Base-by-base conservation (phyloP, 1,284 basidiomycete species). In the Sporisorium reilianum region DNA sequence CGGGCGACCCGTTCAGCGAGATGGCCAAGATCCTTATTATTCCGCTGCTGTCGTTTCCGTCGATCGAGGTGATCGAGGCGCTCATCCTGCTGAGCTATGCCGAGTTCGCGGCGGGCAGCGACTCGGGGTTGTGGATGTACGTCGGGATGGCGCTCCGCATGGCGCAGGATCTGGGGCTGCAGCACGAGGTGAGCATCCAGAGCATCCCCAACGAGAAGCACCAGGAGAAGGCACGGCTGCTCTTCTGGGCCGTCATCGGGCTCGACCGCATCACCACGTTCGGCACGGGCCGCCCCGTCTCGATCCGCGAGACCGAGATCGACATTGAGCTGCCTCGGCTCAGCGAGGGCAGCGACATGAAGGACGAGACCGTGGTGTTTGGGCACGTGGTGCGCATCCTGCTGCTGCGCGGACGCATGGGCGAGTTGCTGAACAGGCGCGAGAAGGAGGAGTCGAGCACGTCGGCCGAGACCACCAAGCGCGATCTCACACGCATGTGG, bases 11-110 rank as follows among this genome's bases (percentile, higher is more conserved):
- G 0, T 80, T 80, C 58, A 76, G 73, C 66, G 78, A 80, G 52
- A 80, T 80, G 78, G 74, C 78, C 54, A 80, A 80, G 65, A 72
- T 77, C 22, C 71, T 80, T 42, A 67, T 80, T 53, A 74, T 80
- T n/a, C 78, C 78, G 23, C 73, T 80, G 42, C 75, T 80, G 23
- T 77, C 74, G 16, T 80, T 78, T 38, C 78, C 78, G 2, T 77
- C 75, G 14, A 68, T 80, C 45, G 78, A 80, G 40, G 78, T 80
- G 26, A 75, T 80, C 34, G 77, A 80, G 34, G 69, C 72, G n/a
- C 67, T 80, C 22, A 66, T 79, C 40, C 22, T 80, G 46, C 62
- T 80, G 40, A 77, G 74, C 57, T 78, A 79, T 30, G 63, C 78
- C 28, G 78, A 80, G 44, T 80, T 80, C 32, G 78, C 73, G 5